Base-by-base conservation (phyloP, 768 basidiomycete genomes). In the Pleurotus tuber-regium region DNA sequence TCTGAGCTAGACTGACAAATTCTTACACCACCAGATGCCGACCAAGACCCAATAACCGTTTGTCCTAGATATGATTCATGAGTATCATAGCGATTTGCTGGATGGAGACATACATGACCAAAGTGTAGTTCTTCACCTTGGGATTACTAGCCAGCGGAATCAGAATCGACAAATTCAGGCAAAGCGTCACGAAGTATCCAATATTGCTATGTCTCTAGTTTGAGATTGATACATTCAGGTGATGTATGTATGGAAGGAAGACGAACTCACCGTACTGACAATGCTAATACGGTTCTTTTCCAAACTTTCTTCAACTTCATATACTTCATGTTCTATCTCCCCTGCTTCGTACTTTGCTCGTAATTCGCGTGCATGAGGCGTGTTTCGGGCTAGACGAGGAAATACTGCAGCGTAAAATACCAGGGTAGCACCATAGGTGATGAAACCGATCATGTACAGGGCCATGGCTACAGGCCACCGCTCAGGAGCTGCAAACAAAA, bases 1-100 rank as follows among this genome's bases (percentile, higher is more conserved):
- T 21, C 19, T 12, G 25, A 8, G 7, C 30, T 3, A 12, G 18
- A 10, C 23, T 30, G 38, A 35, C 12, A 2, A 23, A 39, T 1
- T 67, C 85, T 43, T 67, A 90, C 89, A 91, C 92, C 92, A 94
- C 83, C 91, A 93, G 43, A 91, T 82, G 7, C 90, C 91, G 8
- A 76, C 73, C 1, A 92, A 39, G 10, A 93, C 86, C 89, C 87
- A 86, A 56, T 89, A 89, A 0, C 71, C 75, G 52, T 84, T 91
- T 10, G 81, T 83, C 19, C 87, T 88, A 53, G 24, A 19, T 10
- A 26, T 19, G 44, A 23, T 26, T 51, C 11, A 54, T 51, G 12
- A 29, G 25, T 14, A 10, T 39, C 29, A 43, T 38, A 11, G 40
- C 21, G 10, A 7, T 6, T 1, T 5, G 9, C 35, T 23, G 9